phyloP scores from a whole-genome alignment of 257 asterid genomes.

The Forsythia viridissima region DNA sequence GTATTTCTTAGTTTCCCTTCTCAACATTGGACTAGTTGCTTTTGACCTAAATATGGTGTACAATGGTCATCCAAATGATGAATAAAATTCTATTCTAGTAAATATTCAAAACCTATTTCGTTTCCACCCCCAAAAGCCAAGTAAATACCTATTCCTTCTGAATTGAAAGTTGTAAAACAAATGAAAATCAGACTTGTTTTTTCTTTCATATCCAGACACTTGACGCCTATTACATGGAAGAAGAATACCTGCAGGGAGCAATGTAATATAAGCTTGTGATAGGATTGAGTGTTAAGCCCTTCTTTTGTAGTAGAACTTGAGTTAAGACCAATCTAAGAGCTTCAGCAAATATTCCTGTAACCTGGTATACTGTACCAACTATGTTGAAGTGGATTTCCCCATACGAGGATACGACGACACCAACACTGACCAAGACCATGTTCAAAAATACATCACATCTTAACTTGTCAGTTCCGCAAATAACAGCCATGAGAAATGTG shows the following conservation, averaged over 20 bases:
- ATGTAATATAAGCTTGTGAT: conserved; percentile 95
- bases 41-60: not conserved
- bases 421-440: conserved; percentile 93
- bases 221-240: conserved; percentile 17
- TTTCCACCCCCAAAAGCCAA: not conserved
- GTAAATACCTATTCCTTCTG: not conserved
- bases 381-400: conserved; percentile 96
- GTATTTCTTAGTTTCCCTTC: not conserved
- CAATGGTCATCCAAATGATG: not conserved
- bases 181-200: not conserved
- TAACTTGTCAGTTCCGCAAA: conserved; percentile 91
- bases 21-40: not conserved
- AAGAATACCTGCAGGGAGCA: conserved; percentile 95
- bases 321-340: conserved; percentile 96
- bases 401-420: conserved; percentile 92
- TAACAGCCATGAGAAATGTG: conserved; percentile 89
- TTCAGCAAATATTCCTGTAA: conserved; percentile 95
- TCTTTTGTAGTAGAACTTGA: conserved; percentile 95
- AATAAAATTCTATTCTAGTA: not conserved
- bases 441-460: conserved; percentile 82
- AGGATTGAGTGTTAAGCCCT: conserved; percentile 92
- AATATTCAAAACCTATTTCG: not conserved
- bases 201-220: not conserved
- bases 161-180: not conserved
- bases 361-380: conserved; percentile 96